Conservation (phyloP, 805 yeast species). For the Ogataea salicorniae region DNA sequence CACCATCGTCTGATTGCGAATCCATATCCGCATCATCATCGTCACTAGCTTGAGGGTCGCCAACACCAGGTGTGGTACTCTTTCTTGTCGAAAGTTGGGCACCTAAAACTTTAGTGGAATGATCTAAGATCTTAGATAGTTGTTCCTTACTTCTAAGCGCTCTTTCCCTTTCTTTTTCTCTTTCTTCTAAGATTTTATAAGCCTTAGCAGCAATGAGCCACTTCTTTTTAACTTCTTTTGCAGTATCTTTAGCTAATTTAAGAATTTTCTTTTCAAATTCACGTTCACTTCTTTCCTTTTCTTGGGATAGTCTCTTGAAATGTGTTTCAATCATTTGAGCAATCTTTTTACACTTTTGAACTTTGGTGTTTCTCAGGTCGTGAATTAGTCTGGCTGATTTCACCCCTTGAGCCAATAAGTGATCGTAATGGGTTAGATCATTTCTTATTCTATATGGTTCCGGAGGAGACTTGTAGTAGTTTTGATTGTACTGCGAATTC, state of each 20-base stretch:
- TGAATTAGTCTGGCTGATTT: slow-evolving; percentile 64
- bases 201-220: slow-evolving; percentile 91
- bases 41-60: slow-evolving; percentile 7
- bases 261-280: slow-evolving; percentile 69
- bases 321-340: slow-evolving; percentile 82
- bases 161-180: slow-evolving; percentile 74
- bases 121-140: slow-evolving; percentile 80
- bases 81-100: slow-evolving; percentile 58
- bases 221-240: slow-evolving; percentile 78
- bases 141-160: slow-evolving; percentile 82
- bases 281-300: slow-evolving; percentile 73
- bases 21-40: slow-evolving; percentile 19
- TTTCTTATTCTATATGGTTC: slow-evolving; percentile 36
- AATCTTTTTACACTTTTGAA: slow-evolving; percentile 63
- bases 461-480: slow-evolving; percentile 30
- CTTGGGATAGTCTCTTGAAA: slow-evolving; percentile 81
- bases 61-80: slow-evolving; percentile 27
- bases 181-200: slow-evolving; percentile 63
- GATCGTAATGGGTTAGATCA: slow-evolving; percentile 58
- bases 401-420: slow-evolving; percentile 70
- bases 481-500: slow-evolving; percentile 26
- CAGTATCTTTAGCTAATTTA: slow-evolving; percentile 73
- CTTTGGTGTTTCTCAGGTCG: slow-evolving; percentile 58
- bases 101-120: slow-evolving; percentile 83
- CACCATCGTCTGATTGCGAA: slow-evolving; percentile 24